Evolutionary conservation across 179 eudicot species (phyloP), one percentile per base, ranked within the genome.

Genomic region (Dionaea muscipula): DNA sequence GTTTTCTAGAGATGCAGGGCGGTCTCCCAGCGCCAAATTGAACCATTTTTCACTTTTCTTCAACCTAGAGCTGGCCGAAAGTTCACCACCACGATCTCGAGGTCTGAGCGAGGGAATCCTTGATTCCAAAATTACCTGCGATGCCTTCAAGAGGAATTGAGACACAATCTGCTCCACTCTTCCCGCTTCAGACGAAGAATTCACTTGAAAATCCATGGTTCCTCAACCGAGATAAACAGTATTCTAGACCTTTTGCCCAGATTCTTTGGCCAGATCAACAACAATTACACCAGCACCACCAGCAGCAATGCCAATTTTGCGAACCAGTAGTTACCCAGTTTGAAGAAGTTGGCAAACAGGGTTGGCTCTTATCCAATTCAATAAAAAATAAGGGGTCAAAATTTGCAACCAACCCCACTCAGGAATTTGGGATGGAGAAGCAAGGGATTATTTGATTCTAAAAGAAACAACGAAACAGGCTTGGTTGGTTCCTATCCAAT

Each of bases 11-110:
- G 84, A 69, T 56, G 93, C 64, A 45, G 98, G 98, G 44, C 96
- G 88, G 60, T 84, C 96, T 26, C 96, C 95, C 60, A 91, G 66
- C 3, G 66, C 76, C 62, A 91, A 72, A 75, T 74, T 79, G 71
- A 91, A 91, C 98, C 98, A 91, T 76, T 76, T 84, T 60, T 91
- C 89, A 47, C 75, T 79, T 69, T 68, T 84, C 37, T 70, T 91
- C 31, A 67, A 70, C 46, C 62, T 71, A 25, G 77, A 56, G 35
- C 59, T 61, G 4, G 66, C 51, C 26, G 66, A 70, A 26, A 43
- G 57, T 10, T 66, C 80, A 9, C 83, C 75, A 28, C 72, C 59
- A 37, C 70, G 71, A 45, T 71, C 70, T 52, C 55, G 58, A 8
- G 78, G 73, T 47, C 71, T 78, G 26, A 78, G 62, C 0, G 87